Conservation (phyloP, 75 land plant species). For the Pinus taeda region DNA sequence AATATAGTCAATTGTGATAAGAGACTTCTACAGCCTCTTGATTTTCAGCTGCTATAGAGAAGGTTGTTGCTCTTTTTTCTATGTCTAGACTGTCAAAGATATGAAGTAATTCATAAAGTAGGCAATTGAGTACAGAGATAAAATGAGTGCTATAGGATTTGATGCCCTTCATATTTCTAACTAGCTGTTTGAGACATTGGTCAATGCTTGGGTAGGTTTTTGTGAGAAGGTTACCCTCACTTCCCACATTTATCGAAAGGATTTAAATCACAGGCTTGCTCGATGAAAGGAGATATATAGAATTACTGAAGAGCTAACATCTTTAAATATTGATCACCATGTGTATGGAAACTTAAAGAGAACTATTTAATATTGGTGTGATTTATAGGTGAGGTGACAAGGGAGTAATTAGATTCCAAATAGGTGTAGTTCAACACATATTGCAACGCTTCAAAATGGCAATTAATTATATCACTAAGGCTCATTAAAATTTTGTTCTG, state of each 20-base stretch:
- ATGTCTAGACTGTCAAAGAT: background rate
- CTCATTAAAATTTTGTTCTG: no score
- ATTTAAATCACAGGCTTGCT: background rate
- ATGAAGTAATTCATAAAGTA: background rate
- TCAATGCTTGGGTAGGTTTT: background rate
- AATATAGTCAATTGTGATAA: background rate
- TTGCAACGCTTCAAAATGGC: no score
- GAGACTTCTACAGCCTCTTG: background rate
- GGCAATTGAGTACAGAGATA: background rate
- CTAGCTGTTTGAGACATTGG: conserved; percentile 1
- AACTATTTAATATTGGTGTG: no score
- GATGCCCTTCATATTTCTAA: background rate
- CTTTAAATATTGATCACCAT: background rate
- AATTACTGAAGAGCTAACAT: background rate
- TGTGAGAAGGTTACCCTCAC: background rate
- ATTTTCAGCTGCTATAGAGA: background rate
- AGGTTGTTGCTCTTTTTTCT: background rate
- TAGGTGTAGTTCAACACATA: no score
- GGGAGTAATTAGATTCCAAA: no score
- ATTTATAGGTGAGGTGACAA: no score
- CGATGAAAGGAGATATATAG: background rate
- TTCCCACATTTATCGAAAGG: background rate
- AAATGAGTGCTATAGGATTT: background rate
- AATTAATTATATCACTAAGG: no score
- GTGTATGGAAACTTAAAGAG: no score